phyloP scores from a whole-genome alignment of 257 asterid species.

The Salvia hispanica region DNA sequence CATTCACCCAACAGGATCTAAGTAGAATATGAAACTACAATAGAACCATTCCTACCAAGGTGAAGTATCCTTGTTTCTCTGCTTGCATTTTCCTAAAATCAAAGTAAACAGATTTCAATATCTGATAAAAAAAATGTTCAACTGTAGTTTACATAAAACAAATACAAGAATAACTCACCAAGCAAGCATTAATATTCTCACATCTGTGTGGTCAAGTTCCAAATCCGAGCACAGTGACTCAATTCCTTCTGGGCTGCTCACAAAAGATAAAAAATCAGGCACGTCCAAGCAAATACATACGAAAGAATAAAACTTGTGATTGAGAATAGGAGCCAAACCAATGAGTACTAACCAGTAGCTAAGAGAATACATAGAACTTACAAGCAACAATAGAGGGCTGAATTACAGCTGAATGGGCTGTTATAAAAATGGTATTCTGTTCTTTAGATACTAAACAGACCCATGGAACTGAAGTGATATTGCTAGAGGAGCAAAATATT shows the following conservation, averaged over 20 bases:
- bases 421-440: too few species aligned
- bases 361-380: too few species aligned
- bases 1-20: conserved; percentile 9
- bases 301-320: neutral
- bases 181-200: conserved; percentile 83
- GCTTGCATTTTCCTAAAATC: conserved; percentile 87
- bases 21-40: conserved; percentile 1
- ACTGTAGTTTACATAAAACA: neutral
- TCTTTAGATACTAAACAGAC: too few species aligned
- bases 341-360: too few species aligned
- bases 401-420: too few species aligned
- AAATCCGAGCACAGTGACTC: conserved; percentile 83
- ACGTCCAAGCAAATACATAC: conserved; percentile 22
- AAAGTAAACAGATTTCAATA: conserved; percentile 33
- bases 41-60: conserved; percentile 56
- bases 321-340: too few species aligned
- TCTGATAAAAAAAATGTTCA: conserved; percentile 10
- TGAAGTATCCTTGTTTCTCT: conserved; percentile 87
- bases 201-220: conserved; percentile 77
- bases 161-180: conserved; percentile 57
- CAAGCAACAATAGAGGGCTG: too few species aligned
- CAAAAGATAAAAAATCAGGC: conserved; percentile 28
- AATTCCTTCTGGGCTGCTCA: conserved; percentile 85
- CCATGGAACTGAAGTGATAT: too few species aligned
- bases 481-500: too few species aligned